phyloP scores from a whole-genome alignment of 345 rosid genomes.

The Citrus unshiu region DNA sequence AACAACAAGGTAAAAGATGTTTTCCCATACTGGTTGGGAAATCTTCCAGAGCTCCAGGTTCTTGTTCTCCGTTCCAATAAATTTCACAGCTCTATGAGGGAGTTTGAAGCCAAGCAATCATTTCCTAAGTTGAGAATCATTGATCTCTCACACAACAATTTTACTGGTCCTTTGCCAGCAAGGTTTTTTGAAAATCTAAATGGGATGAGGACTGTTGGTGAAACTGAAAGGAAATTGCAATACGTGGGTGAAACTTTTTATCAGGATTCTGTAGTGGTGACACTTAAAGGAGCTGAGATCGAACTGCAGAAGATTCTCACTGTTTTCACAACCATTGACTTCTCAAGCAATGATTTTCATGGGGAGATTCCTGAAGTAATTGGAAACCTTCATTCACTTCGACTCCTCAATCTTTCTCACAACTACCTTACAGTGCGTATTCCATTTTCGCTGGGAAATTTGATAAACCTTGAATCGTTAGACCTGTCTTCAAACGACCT shows the following conservation, averaged over 20 bases:
- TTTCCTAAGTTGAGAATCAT: slow-evolving; percentile 4
- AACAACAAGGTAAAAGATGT: neutral
- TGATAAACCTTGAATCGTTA: neutral
- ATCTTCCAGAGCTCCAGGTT: neutral
- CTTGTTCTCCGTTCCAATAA: neutral
- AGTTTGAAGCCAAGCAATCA: no score
- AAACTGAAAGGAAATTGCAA: neutral
- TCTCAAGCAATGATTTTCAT: slow-evolving; percentile 8
- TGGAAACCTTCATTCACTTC: slow-evolving; percentile 3
- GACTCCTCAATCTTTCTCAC: slow-evolving; percentile 7
- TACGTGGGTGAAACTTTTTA: neutral
- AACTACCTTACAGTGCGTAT: neutral
- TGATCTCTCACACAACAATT: slow-evolving; percentile 9
- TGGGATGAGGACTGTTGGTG: neutral
- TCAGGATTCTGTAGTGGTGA: neutral
- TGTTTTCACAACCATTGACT: slow-evolving; percentile 10
- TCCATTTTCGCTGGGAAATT: neutral
- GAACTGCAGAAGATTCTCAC: neutral
- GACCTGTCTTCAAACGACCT: neutral
- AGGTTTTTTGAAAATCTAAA: neutral
- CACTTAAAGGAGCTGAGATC: slow-evolving; percentile 3
- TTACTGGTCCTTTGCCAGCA: slow-evolving; percentile 1
- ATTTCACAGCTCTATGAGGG: neutral
- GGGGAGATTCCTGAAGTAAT: slow-evolving; percentile 10
- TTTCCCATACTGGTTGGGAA: neutral